Conservation (phyloP, 192 early-diverging fungal species). For the Backusella psychrophila region DNA sequence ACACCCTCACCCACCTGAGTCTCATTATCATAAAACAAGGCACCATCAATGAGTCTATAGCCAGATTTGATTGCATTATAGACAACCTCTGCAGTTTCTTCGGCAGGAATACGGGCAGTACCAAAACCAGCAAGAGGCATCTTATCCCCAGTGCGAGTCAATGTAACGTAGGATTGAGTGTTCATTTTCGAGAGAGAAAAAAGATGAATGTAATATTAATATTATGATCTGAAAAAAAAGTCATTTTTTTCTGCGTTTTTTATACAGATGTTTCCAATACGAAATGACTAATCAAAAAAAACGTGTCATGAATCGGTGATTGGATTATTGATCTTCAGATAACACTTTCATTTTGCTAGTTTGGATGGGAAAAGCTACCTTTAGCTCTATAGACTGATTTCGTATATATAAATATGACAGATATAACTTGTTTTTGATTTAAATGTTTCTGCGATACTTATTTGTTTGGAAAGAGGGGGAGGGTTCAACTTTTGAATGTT, state of each 20-base stretch:
- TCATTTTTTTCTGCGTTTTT: neutral
- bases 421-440: neutral
- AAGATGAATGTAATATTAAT: too few species aligned
- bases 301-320: neutral
- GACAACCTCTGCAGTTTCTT: constrained; percentile 39
- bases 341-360: too few species aligned
- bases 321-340: neutral
- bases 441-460: too few species aligned
- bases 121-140: constrained; percentile 56
- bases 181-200: neutral
- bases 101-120: constrained; percentile 46
- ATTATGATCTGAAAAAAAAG: too few species aligned
- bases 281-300: neutral
- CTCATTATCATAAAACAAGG: constrained; percentile 65
- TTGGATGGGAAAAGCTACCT: neutral
- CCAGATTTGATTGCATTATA: constrained; percentile 37
- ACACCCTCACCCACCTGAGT: constrained; percentile 57
- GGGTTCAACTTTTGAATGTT: too few species aligned
- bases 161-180: constrained; percentile 1
- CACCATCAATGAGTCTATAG: constrained; percentile 49
- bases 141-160: constrained; percentile 43
- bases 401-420: neutral
- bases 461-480: too few species aligned
- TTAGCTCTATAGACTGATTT: neutral
- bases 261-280: neutral